Evolutionary conservation across 1,139 yeast genomes (phyloP).

Genomic region (Citeromyces hawaiiensis): DNA sequence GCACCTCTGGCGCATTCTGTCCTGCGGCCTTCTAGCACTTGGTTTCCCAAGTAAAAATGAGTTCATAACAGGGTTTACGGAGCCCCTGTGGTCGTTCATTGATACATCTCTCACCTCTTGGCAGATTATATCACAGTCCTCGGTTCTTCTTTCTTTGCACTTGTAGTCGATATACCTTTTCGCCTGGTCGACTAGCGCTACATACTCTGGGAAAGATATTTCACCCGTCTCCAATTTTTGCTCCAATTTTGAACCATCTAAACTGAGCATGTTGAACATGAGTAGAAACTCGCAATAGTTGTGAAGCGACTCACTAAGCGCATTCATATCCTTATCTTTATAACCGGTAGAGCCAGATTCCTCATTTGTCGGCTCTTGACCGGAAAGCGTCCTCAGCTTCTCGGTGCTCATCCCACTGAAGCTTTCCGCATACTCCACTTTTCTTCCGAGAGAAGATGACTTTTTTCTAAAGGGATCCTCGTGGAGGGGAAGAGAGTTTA

Average conservation of each 20-base stretch:
- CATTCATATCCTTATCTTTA: slow-evolving; percentile 11
- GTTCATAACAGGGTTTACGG: not conserved
- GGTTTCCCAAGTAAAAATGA: not conserved
- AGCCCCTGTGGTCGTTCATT: not conserved
- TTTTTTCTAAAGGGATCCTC: not conserved
- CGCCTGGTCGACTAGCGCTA: not conserved
- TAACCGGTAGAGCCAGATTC: slow-evolving; percentile 6
- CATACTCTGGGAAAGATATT: not conserved
- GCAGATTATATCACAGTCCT: not conserved
- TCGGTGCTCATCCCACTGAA: not conserved
- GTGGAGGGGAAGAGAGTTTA: not conserved
- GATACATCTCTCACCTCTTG: not conserved
- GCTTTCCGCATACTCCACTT: not conserved
- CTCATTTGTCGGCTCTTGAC: not conserved
- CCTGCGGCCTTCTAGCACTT: not conserved
- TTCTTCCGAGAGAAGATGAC: not conserved
- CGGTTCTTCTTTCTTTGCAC: not conserved
- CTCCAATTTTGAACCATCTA: not conserved
- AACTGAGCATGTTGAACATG: slow-evolving; percentile 1
- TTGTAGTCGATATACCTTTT: not conserved
- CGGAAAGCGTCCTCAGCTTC: not conserved
- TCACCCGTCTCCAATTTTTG: not conserved
- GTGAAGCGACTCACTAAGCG: slow-evolving; percentile 13
- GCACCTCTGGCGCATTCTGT: not conserved
- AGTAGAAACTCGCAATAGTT: slow-evolving; percentile 13